Conservation (phyloP, 73 alveolate species). For the Stentor coeruleus region DNA sequence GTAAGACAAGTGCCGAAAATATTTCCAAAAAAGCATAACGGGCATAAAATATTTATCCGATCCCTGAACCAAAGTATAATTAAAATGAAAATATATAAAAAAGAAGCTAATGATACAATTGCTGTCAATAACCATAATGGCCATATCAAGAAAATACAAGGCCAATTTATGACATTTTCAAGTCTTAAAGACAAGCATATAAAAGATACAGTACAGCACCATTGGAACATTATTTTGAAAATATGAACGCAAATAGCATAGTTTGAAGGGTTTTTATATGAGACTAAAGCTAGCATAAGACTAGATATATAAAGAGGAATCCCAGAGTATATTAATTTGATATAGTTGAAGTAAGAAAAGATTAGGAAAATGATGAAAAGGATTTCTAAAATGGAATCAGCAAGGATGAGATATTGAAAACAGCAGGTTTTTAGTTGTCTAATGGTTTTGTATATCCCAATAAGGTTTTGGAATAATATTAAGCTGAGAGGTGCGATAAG, state of each 20-base stretch:
- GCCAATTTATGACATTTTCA: neutral
- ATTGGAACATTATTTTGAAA: neutral
- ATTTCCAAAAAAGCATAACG: too few species aligned
- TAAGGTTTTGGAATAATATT: too few species aligned
- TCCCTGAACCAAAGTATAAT: too few species aligned
- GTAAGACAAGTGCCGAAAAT: too few species aligned
- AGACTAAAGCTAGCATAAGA: neutral
- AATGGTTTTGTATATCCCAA: neutral
- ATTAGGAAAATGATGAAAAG: too few species aligned
- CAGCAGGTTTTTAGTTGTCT: neutral
- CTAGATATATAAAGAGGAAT: neutral
- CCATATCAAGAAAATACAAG: neutral
- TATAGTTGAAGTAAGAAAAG: neutral
- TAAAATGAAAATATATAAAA: too few species aligned
- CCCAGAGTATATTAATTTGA: neutral
- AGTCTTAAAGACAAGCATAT: neutral
- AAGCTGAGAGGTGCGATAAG: neutral
- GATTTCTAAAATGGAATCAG: neutral
- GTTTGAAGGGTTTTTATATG: neutral
- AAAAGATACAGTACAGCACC: neutral
- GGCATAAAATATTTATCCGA: too few species aligned
- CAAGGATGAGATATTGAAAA: neutral
- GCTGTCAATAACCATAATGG: conserved; percentile 6
- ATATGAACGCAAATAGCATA: neutral
- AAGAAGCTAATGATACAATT: too few species aligned